Evolutionary conservation across 164 flowering plant genomes (phyloP).

Genomic region (Platanus orientalis): DNA sequence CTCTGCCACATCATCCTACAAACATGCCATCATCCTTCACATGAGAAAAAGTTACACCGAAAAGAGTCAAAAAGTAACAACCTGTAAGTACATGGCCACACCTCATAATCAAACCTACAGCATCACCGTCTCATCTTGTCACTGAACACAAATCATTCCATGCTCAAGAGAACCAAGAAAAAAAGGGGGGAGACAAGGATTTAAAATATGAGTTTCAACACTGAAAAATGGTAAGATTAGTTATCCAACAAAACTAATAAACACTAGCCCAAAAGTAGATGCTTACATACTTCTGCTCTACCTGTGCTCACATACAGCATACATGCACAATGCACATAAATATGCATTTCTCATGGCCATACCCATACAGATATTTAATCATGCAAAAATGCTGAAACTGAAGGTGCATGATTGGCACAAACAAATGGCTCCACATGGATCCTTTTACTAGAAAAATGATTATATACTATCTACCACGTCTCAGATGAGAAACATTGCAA

Average conservation of each 20-base stretch:
- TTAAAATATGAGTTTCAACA: not conserved
- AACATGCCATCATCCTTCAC: slow-evolving; percentile 5
- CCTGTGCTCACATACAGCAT: not conserved
- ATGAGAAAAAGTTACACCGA: slow-evolving; percentile 3
- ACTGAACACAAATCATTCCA: slow-evolving; percentile 14
- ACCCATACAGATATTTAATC: not conserved
- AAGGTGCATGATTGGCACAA: not conserved
- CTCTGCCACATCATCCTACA: slow-evolving; percentile 84
- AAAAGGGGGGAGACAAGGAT: not conserved
- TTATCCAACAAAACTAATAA: not conserved
- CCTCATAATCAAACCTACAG: slow-evolving; percentile 95
- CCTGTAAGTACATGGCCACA: slow-evolving; percentile 18
- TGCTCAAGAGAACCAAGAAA: slow-evolving; percentile 18
- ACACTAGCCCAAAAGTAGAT: not conserved
- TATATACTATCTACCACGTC: too few relatives aligned
- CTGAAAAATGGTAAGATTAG: not conserved
- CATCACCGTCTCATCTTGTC: slow-evolving; percentile 18
- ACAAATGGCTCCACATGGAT: too few relatives aligned
- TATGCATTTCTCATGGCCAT: not conserved
- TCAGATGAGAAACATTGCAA: not conserved
- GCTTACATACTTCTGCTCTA: not conserved
- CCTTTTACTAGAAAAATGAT: too few relatives aligned
- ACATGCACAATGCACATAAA: not conserved
- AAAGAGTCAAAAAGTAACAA: not conserved
- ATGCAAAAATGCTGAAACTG: not conserved